Conservation (phyloP, 257 asterid genomes). For the Schizonepeta tenuifolia region DNA sequence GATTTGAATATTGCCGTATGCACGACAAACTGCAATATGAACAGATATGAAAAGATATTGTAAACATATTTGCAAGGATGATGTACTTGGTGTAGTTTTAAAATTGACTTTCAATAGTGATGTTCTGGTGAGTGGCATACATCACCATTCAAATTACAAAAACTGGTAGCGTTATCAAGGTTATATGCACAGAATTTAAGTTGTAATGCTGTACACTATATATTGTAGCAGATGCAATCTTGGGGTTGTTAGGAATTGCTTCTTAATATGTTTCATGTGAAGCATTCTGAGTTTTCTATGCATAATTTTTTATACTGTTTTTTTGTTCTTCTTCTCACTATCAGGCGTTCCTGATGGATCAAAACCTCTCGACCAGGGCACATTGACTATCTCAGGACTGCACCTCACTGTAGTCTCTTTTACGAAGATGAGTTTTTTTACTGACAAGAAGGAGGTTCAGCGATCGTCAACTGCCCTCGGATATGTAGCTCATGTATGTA, state of each 20-base stretch:
- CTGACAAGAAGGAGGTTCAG: conserved; percentile 97
- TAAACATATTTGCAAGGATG: conserved; percentile 9
- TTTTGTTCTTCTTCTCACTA: conserved; percentile 27
- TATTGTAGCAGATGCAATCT: conserved; percentile 20
- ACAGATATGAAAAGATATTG: not conserved
- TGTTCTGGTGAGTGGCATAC: not conserved
- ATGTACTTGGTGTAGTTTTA: conserved; percentile 18
- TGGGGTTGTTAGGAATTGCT: conserved; percentile 23
- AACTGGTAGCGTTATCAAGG: not conserved
- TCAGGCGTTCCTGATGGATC: conserved; percentile 71
- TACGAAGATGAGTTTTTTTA: conserved; percentile 93
- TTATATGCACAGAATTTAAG: conserved; percentile 11
- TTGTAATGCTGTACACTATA: conserved; percentile 8
- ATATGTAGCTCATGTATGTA: conserved; percentile 89
- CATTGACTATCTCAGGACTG: conserved; percentile 87
- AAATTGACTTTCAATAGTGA: conserved; percentile 1
- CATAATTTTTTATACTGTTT: conserved; percentile 23
- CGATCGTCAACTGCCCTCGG: conserved; percentile 96
- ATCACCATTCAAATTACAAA: not conserved
- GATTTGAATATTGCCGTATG: not conserved
- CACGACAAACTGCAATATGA: not conserved
- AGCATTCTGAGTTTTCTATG: conserved; percentile 19
- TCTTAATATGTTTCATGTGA: conserved; percentile 25
- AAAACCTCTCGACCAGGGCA: conserved; percentile 71
- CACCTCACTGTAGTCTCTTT: conserved; percentile 83